Evolutionary conservation across 169 alveolate genomes (phyloP), one percentile per base, ranked within the genome.

Genomic region (Eimeria tenella): DNA sequence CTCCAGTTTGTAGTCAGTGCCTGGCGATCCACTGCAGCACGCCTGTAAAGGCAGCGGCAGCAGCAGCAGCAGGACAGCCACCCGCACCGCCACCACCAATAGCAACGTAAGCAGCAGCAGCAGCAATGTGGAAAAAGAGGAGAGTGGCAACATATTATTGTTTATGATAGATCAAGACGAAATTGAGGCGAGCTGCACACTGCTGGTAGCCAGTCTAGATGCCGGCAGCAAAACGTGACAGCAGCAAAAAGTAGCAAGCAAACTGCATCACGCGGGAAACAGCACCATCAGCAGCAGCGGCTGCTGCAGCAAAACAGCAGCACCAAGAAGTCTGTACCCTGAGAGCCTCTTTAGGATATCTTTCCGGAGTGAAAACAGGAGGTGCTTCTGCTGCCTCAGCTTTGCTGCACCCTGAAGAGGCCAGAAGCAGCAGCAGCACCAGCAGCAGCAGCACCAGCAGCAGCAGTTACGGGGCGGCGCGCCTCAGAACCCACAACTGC

Each of bases 301-400:
- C 70, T 21, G 31, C 5, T 21, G 58, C 75, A 81, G 56, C 90
- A 81, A 31, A 19, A 65, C 81, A 23, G 6, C 56, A 81, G 60
- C 23, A 25, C n/a, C 90, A 17, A 2, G 7, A 1, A 17, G 50
- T 13, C 19, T n/a, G 25, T 84, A 58, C 75, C 58, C 75, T 52
- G 42, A 81, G 70, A 81, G 89, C 89, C 9, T 81, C 89, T 13
- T 81, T 55, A 4, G 89, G 89, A 11, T 81, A 53, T n/a, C 73
- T 4, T n/a, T 81, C 89, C n/a, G 89, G 86, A 13, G 86, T 52
- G 50, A 75, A 42, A 21, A 17, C 65, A 50, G 65, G 50, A 49
- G 65, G 86, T 13, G 21, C 68, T 75, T 52, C 65, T 52, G 63
- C 81, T 3, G 55, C 81, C 25, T 50, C 56, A 25, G 7, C 81